Percentiles rank a stretch among this genome's conserved stretches.
Evolutionary conservation across 495 filamentous ascomycete species (phyloP).

Genomic region (Niebla homalea): DNA sequence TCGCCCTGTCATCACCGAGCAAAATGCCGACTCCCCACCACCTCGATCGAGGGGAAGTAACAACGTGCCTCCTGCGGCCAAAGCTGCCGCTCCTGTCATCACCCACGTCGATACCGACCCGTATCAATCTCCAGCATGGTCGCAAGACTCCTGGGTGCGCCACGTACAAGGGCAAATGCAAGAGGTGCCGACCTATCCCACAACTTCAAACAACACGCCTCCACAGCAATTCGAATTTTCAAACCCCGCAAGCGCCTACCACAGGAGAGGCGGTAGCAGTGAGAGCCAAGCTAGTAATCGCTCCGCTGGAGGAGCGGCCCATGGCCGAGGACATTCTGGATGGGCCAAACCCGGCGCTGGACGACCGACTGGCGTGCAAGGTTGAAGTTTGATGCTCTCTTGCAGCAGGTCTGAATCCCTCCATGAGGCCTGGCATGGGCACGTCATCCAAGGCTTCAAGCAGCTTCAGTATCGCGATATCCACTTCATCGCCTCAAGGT

Average conservation of each 20-base stretch:
- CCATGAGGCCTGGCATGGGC: too few species aligned
- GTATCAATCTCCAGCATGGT: slow-evolving; percentile 51
- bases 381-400: background rate
- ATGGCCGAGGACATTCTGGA: slow-evolving; percentile 16
- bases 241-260: slow-evolving; percentile 16
- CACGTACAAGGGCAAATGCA: slow-evolving; percentile 52
- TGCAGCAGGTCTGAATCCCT: too few species aligned
- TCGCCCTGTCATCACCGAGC: slow-evolving; percentile 45
- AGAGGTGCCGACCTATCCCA: slow-evolving; percentile 25
- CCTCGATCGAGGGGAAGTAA: slow-evolving; percentile 32
- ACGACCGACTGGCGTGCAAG: slow-evolving; percentile 13
- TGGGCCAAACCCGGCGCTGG: slow-evolving; percentile 17
- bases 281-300: slow-evolving; percentile 19
- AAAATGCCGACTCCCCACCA: slow-evolving; percentile 33
- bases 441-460: too few species aligned
- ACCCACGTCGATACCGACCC: slow-evolving; percentile 70
- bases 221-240: slow-evolving; percentile 16
- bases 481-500: too few species aligned
- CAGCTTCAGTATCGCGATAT: too few species aligned
- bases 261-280: slow-evolving; percentile 17
- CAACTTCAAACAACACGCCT: slow-evolving; percentile 18
- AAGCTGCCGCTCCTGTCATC: slow-evolving; percentile 35
- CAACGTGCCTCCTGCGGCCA: slow-evolving; percentile 22
- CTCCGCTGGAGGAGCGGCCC: slow-evolving; percentile 5
- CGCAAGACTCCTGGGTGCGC: slow-evolving; percentile 67